Conservation (phyloP, 176 grass and related monocot genomes). For the Ananas comosus region DNA sequence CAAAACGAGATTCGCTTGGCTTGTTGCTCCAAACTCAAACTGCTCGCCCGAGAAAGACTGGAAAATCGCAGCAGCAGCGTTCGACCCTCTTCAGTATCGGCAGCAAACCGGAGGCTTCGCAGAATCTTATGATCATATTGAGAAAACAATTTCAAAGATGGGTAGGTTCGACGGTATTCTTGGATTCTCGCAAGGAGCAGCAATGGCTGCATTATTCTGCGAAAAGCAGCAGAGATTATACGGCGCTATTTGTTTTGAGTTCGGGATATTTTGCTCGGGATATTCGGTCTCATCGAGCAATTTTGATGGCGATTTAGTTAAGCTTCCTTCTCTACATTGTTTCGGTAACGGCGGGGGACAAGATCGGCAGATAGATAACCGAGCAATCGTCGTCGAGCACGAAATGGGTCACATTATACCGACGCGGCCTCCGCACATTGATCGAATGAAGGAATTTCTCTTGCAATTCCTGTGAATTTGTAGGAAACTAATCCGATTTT, state of each 20-base stretch:
- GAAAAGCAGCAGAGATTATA: conserved; percentile 40
- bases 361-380: conserved; percentile 64
- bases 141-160: conserved; percentile 33
- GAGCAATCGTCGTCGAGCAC: conserved; percentile 60
- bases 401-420: conserved; percentile 95
- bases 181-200: conserved; percentile 84
- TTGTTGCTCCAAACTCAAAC: conserved; percentile 29
- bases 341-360: conserved; percentile 53
- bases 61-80: conserved; percentile 44
- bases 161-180: conserved; percentile 60
- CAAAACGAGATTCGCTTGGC: conserved; percentile 69
- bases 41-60: conserved; percentile 33
- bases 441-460: conserved; percentile 62
- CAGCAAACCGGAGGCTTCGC: conserved; percentile 64
- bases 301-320: conserved; percentile 32
- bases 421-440: conserved; percentile 47
- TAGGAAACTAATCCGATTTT: conserved; percentile 2
- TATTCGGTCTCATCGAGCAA: conserved; percentile 28
- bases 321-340: conserved; percentile 66
- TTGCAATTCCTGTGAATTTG: conserved; percentile 40
- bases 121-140: conserved; percentile 51
- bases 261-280: conserved; percentile 76
- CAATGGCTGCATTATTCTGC: conserved; percentile 71
- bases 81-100: conserved; percentile 70
- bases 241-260: conserved; percentile 33